Evolutionary conservation across 371 early-diverging fungal genomes (phyloP).

Genomic region (Batkoa obscura): DNA sequence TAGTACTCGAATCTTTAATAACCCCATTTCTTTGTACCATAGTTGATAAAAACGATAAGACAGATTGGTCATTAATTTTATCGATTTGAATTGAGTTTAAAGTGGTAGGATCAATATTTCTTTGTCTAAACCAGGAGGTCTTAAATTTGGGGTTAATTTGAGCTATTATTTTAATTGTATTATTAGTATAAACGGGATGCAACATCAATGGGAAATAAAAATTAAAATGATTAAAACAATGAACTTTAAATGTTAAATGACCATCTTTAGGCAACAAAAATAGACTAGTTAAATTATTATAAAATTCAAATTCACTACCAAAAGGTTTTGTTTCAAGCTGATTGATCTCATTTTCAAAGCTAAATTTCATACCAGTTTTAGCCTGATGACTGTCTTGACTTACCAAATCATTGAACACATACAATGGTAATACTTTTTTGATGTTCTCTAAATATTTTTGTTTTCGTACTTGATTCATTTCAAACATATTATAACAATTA

Average conservation of each 20-base stretch:
- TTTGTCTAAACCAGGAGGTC: too few species aligned
- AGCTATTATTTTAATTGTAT: neutral
- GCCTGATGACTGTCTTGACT: neutral
- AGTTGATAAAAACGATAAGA: neutral
- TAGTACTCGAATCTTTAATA: neutral
- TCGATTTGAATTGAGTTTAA: neutral
- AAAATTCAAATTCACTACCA: neutral
- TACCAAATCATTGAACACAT: neutral
- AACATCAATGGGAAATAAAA: neutral
- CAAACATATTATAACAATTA: neutral
- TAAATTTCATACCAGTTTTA: neutral
- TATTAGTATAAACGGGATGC: neutral
- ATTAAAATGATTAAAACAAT: neutral
- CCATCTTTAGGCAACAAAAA: neutral
- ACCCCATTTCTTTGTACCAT: neutral
- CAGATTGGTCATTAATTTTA: neutral
- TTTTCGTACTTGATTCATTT: neutral
- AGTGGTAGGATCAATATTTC: neutral
- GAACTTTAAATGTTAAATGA: neutral
- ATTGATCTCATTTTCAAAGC: too few species aligned
- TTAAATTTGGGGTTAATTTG: neutral
- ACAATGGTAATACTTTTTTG: neutral
- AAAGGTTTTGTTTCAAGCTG: neutral
- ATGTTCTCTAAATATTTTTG: neutral
- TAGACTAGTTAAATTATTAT: neutral